Conservation (phyloP, 495 filamentous ascomycete species). For the Hypomontagnella submonticulosa region DNA sequence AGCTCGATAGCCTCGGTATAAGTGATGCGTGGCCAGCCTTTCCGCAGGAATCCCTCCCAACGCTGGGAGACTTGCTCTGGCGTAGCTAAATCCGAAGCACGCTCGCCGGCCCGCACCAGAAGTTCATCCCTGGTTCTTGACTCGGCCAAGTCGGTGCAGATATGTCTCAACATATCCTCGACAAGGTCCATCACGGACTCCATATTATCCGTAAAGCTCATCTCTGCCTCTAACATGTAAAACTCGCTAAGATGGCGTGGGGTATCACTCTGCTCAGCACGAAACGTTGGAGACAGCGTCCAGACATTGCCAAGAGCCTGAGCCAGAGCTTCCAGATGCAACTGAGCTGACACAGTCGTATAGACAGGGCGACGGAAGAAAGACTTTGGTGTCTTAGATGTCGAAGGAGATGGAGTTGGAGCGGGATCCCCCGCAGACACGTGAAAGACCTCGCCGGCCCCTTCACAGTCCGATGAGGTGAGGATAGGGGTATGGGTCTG, state of each 20-base stretch:
- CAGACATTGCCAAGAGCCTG: slow-evolving; percentile 91
- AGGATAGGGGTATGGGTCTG: slow-evolving; percentile 94
- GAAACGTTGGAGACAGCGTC: slow-evolving; percentile 92
- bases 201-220: slow-evolving; percentile 78
- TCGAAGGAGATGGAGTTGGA: slow-evolving; percentile 30
- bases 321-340: slow-evolving; percentile 93
- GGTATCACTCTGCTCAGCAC: slow-evolving; percentile 94
- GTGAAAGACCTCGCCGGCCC: slow-evolving; percentile 94
- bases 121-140: slow-evolving; percentile 72
- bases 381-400: slow-evolving; percentile 40
- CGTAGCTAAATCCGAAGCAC: slow-evolving; percentile 49
- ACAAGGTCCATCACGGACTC: slow-evolving; percentile 76
- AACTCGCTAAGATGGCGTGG: slow-evolving; percentile 96
- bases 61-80: slow-evolving; percentile 67
- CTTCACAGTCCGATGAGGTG: slow-evolving; percentile 97
- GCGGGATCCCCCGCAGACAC: slow-evolving; percentile 57
- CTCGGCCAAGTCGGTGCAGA: slow-evolving; percentile 65
- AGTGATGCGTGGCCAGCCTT: slow-evolving; percentile 83
- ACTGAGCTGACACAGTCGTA: slow-evolving; percentile 92
- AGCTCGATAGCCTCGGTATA: slow-evolving; percentile 80
- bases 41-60: slow-evolving; percentile 72
- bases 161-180: slow-evolving; percentile 77
- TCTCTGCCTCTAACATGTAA: slow-evolving; percentile 97
- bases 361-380: slow-evolving; percentile 96
- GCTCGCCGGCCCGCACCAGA: slow-evolving; percentile 44